Base-by-base conservation (phyloP, 805 yeast species). In the Ascoidea rubescens region DNA sequence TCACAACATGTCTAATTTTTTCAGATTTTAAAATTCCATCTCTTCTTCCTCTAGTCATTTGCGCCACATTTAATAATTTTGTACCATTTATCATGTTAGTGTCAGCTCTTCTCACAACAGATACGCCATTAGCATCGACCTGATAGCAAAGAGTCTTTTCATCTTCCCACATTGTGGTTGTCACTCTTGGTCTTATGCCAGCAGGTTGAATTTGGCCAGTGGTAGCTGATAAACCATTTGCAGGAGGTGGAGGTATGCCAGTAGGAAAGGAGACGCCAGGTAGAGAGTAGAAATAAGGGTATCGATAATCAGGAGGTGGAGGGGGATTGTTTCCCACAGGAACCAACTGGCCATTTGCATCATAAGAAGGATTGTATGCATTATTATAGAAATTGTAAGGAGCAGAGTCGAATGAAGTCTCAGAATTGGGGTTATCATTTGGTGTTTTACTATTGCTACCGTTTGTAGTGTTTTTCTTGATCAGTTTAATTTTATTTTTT, bases 101-200 rank as follows among this genome's bases (percentile, higher is more conserved):
- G 63, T 81, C 87, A 47, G 84, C 86, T 56, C 87, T 68, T 58
- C 87, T 68, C 32, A 80, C 84, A 43, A 81, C 86, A 1, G 80
- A 70, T 44, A 81, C 81, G 52, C 80, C 80, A 60, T 80, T 79
- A 50, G 84, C 81, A 55, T 81, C 87, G 50, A 81, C 87, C 63
- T 81, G 87, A 64, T 81, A 81, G 60, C 87, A 81, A 47, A 81
- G 67, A 1, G 87, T 81, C 58, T 78, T 79, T 59, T 81, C 87
- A 61, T 81, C 87, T 64, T 81, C 87, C 87, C 87, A 81, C 80
- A 80, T 79, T 10, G 85, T 80, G 30, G 87, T 81, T 48, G 86
- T 80, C 53, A 81, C 80, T 56, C 82, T 70, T 6, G 84, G 87
- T 42, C 84, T 67, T 50, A 71, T 64, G 2, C 71, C 71, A 7